Evolutionary conservation across 164 flowering plant genomes (phyloP), one percentile per base, ranked within the genome.

Genomic region (Aristolochia californica): DNA sequence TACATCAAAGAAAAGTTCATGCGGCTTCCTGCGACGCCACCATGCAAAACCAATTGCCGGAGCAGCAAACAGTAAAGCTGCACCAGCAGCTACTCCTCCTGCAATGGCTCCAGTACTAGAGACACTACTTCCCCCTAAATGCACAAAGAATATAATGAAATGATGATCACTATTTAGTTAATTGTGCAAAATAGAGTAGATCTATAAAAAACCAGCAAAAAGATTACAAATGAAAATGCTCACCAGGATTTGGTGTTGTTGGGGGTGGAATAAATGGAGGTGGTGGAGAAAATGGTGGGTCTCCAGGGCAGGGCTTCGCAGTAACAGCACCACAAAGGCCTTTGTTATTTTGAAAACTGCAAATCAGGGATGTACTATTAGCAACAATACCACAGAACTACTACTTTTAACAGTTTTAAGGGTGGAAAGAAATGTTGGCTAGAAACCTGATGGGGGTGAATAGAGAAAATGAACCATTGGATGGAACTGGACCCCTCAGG

Each of bases 201-300:
- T 10, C 10, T 50, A 15, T 22, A n/a, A 50, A 17, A 26, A n/a
- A 15, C 13, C 13, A 50, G 26, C 0, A 22, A 22, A 50, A 22
- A 24, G 3, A 4, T 9, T 26, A 50, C 34, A 26, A 17, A 18
- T 5, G 0, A 45, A 58, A 27, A n/a, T 8, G 27, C 56, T 63
- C 55, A 89, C 97, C 91, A 71, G 80, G 89, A 26, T 75, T 20
- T 57, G 83, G 56, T 50, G 71, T 65, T 40, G 90, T 72, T 40
- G 94, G 82, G 27, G 87, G 91, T 24, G 89, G 83, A 30, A 87
- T 74, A 73, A 91, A 82, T 21, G 95, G 94, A 50, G 97, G 97
- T 28, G 97, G 95, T n/a, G 97, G 97, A 59, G 97, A 82, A 74
- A 85, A 90, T 55, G 97, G 97, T 56, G 97, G 96, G 69, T 93